Conservation (phyloP, 2,329 filamentous ascomycete species). For the Colletotrichum chrysophilum region DNA sequence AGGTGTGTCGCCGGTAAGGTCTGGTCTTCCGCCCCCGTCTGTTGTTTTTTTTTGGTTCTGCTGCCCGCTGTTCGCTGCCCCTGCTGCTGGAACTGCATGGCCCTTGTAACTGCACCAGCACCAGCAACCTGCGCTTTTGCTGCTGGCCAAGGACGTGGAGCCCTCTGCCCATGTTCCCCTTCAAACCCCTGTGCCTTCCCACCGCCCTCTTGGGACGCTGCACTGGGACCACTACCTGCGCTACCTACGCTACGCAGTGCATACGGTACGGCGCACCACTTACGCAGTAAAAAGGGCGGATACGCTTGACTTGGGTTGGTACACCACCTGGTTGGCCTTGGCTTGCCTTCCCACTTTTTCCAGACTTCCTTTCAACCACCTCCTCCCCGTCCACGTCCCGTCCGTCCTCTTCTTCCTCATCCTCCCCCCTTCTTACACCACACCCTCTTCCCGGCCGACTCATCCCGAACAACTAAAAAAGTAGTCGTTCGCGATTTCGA, state of each 20-base stretch:
- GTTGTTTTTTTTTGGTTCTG: background rate
- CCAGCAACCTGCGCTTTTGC: background rate
- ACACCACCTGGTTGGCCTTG: background rate
- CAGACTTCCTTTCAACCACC: conserved; percentile 16
- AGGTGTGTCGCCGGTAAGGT: background rate
- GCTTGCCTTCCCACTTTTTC: conserved; percentile 16
- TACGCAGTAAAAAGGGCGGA: background rate
- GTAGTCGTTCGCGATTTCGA: background rate
- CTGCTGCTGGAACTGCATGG: background rate
- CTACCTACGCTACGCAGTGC: background rate
- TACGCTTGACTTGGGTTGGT: background rate
- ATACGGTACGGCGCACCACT: background rate
- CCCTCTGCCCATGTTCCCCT: background rate
- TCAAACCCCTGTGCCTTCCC: background rate
- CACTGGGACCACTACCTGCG: background rate
- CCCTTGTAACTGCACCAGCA: background rate
- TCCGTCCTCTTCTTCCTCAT: conserved; percentile 15
- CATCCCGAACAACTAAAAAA: background rate
- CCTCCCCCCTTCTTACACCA: conserved; percentile 18
- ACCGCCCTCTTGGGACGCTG: background rate
- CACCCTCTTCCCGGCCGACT: conserved; percentile 7
- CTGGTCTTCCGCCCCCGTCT: background rate
- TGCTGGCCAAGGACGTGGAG: background rate
- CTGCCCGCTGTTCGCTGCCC: background rate
- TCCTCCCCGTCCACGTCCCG: conserved; percentile 1